Base-by-base conservation (phyloP, 75 land plant genomes). In the Selaginella tamariscina region DNA sequence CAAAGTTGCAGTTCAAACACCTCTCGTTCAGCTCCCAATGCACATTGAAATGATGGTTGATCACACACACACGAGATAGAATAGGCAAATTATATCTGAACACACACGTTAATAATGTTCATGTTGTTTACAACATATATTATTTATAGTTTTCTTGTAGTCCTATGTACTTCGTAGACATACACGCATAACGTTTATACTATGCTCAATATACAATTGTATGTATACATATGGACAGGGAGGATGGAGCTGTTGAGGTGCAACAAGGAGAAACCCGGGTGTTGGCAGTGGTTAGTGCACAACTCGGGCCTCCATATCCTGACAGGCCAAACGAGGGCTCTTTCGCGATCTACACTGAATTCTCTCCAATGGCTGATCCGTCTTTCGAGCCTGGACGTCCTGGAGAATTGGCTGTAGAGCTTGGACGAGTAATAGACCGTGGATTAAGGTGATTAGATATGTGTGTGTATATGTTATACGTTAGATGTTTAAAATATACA, bases 281-380 rank as follows among this genome's bases (percentile, higher is more conserved):
- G 0, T 77, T 89, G 84, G 84, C 82, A 8, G 82, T 74, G 71
- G 97, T 84, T 31, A 82, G 85, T 49, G 75, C 69, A 18, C 85
- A 89, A 59, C 72, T 92, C 5, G 81, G 76, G 26, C 83, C 79
- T 29, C 97, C 97, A 29, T 92, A 82, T 72, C 68, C 83, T 26
- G 97, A 92, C 67, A 56, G 95, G 54, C 88, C 90, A 26, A 92
- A 92, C 77, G 97, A 92, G 77, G 97, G 97, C 20, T 76, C 81
- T 24, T 79, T 92, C 70, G 56, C 95, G 1, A 80, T 92, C 0
- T 86, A 60, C 67, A 89, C 88, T 2, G 97, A 92, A 28, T 92
- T 92, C 39, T 89, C 95, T 30, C 97, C 97, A 0, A 92, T 92
- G 97, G 95, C 90, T 31, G 97, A 89, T 76, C 90, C 97, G 65